Base-by-base conservation (phyloP, 106 monocot genomes). In the Acanthochlamys bracteata region DNA sequence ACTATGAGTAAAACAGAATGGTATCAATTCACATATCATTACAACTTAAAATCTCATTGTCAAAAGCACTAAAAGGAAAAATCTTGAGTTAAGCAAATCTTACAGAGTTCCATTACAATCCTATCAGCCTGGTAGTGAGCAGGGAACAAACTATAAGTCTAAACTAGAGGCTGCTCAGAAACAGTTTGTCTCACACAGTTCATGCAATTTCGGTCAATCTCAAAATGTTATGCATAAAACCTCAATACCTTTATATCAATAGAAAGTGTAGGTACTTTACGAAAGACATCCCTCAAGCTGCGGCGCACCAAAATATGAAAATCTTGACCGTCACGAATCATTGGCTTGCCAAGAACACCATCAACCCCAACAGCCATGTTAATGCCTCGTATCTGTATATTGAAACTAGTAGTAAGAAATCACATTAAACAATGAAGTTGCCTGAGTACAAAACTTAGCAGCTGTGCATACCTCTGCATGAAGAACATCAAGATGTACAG, bases 401-500 rank as follows among this genome's bases (percentile, higher is more conserved):
- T 21, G 54, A 2, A 63, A 47, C 41, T 16, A 19, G 7, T 15
- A 12, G 10, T 20, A 42, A 15, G 4, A 21, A 63, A n/a, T n/a
- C 25, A 13, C 41, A 63, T 40, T 42, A 54, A 54, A 8, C 43
- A 8, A 43, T 7, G 43, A 43, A 43, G 43, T 13, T 43, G 43
- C 43, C 7, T 13, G 43, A 8, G 43, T 43, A 7, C 13, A 43
- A 43, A 43, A 7, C 7, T 7, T 43, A 43, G 43, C 13, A 43
- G 43, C 10, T 7, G 13, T 7, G 1, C 24, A 55, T 71, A 96
- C 95, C 90, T 90, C 84, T n/a, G 80, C 88, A 78, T 81, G 75
- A 71, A 96, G 79, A 76, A 85, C 70, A 75, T 96, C 95, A 55
- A 96, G 84, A 83, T 88, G 95, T 49, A 96, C 82, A 62, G 95